Evolutionary conservation across 208 protist species (phyloP).

Genomic region (Trypanosoma platydactyli): DNA sequence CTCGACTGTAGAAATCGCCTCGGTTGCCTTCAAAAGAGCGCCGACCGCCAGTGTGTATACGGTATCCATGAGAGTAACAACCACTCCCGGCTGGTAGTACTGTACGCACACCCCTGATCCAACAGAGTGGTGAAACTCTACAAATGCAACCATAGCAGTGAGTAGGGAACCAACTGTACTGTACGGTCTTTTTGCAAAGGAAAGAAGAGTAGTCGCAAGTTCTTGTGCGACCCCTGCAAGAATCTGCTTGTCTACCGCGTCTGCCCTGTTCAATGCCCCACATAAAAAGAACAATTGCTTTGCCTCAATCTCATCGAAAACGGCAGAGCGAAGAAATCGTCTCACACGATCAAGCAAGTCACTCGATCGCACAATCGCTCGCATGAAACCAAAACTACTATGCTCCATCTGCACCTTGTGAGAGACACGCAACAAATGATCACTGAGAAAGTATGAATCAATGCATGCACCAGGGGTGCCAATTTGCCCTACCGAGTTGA

Average conservation of each 20-base stretch:
- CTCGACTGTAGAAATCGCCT: slow-evolving; percentile 23
- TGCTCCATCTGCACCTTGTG: not conserved
- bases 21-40: slow-evolving; percentile 16
- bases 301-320: slow-evolving; percentile 35
- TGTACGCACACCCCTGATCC: slow-evolving; percentile 34
- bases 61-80: slow-evolving; percentile 29
- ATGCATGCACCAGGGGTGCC: slow-evolving; percentile 47
- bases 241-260: slow-evolving; percentile 21
- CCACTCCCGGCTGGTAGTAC: slow-evolving; percentile 12
- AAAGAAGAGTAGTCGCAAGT: slow-evolving; percentile 38
- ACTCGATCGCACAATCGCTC: slow-evolving; percentile 16
- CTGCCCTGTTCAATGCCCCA: slow-evolving; percentile 44
- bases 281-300: slow-evolving; percentile 77
- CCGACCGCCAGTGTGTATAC: slow-evolving; percentile 26
- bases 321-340: slow-evolving; percentile 32
- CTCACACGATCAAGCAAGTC: slow-evolving; percentile 28
- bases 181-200: slow-evolving; percentile 56
- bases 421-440: slow-evolving; percentile 32
- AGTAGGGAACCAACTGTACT: slow-evolving; percentile 28
- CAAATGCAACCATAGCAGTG: slow-evolving; percentile 43
- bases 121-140: slow-evolving; percentile 67
- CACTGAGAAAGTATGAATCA: slow-evolving; percentile 35
- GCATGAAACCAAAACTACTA: slow-evolving; percentile 18
- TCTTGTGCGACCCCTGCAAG: slow-evolving; percentile 27
- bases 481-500: slow-evolving; percentile 49